Evolutionary conservation across 805 yeast species (phyloP), one percentile per base, ranked within the genome.

Genomic region (Candida peoriensis): DNA sequence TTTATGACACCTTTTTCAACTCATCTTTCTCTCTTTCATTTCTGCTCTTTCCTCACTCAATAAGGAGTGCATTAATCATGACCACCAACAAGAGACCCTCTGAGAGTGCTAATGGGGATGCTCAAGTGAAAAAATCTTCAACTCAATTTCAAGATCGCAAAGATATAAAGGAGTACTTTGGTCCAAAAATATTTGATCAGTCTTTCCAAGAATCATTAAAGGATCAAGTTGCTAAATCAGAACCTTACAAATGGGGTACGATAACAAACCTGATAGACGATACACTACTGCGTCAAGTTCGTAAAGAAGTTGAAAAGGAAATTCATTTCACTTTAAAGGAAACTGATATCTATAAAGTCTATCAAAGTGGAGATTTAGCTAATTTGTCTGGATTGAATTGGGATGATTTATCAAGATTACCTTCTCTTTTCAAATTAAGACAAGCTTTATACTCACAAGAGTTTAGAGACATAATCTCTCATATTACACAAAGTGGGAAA

Each of bases 281-380:
- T 44, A 74, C 77, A 2, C 61, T 94, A 24, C 62, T 93, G 35
- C 66, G 93, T 42, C 70, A 73, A 20, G 97, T 94, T 2, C 72
- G 97, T 32, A 74, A 75, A 38, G 98, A 93, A 57, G 88, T 94
- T 18, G 72, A 85, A 44, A 62, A 69, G 3, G 82, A 88, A 51
- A 81, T 93, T 42, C 93, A 85, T 28, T 93, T 94, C 66, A 88
- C 97, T 8, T 77, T 80, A 48, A 93, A 94, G 58, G 99, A 94
- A 59, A 93, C 99, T 0, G 99, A 93, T 55, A 93, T 93, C 43
- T 93, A 93, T 61, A 89, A 86, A 57, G 95, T 90, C 20, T 78
- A 62, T 63, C 97, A 80, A 66, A 84, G 76, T 62, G 99, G 81
- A 55, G 96, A 87, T 60, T 71, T 93, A 47, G 96, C 96, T 27